Base-by-base conservation (phyloP, 345 rosid species). In the Citrus glauca region DNA sequence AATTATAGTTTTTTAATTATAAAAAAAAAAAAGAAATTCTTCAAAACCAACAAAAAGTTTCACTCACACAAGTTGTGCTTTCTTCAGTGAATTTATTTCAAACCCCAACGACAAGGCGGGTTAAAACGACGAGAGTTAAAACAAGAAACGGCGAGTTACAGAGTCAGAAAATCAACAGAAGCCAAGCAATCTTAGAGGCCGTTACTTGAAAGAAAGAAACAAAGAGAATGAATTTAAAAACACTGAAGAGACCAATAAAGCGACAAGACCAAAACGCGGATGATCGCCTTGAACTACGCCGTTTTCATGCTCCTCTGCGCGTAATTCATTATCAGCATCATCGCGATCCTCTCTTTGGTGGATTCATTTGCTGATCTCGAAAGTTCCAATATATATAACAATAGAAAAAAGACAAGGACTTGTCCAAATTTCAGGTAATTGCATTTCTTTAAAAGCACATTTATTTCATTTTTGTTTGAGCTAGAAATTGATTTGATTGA, bases 221-320 rank as follows among this genome's bases (percentile, higher is more conserved):
- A 76, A 6, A 11, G 72, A 66, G 64, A 55, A 72, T 61, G 71
- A 72, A 48, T 75, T 45, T 42, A 33, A 67, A 61, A 65, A 28
- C 57, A n/a, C 68, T 17, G 77, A 81, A 9, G 74, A 45, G 69
- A 19, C 73, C 69, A 24, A 64, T 65, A 20, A 75, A 68, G 65
- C 73, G 42, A 65, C 78, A 38, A 9, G 69, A 74, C 70, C 48
- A 30, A 11, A 25, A 60, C 79, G 78, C 79, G 77, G 81, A 48
- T 2, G 56, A 40, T 71, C 64, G 65, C 62, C 80, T 50, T 27
- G 62, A 73, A 64, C 83, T 32, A 60, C 59, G 80, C 78, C 62
- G 78, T 80, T 82, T 77, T 9, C 65, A 2, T 55, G 19, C 42
- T 71, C 73, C 40, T 50, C 28, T 42, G 32, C 50, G 53, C 68